Evolutionary conservation across 768 basidiomycete species (phyloP), one percentile per base, ranked within the genome.

Genomic region (Lentinula sp.): DNA sequence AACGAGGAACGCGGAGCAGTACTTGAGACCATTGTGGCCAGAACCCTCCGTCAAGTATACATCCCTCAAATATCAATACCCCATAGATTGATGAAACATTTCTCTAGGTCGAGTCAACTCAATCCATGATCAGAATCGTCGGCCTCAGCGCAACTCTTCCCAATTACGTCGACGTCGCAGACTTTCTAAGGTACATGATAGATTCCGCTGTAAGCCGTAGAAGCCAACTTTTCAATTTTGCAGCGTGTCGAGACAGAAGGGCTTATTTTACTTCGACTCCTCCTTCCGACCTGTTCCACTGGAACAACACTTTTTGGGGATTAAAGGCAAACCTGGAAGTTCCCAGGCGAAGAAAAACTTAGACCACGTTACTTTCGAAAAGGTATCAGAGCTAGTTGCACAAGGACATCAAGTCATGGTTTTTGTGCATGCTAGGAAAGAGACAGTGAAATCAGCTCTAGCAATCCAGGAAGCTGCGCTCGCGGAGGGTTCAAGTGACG

Each of bases 361-460:
- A 56, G 97, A 99, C 72, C 77, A 77, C 28, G 93, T 93, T 28
- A 87, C 91, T 1, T 98, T 90, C 66, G 81, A 95, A 66, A 98
- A 96, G 74, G 94, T 98, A 18, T 82, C 88, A 3, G 89, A 91
- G 37, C 78, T 98, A 6, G 91, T 98, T 33, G 80, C 76, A n/a
- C 83, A 87, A 66, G 97, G 95, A 2, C 97, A 99, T 74, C 97
- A 98, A 72, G 94, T 97, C 62, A 98, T 99, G 95, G 95, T 99
- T 0, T 99, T 99, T 68, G 97, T 99, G 8, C 97, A 99, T 72
- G 93, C 97, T 13, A 84, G 97, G 35, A 98, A 97, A 75, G 97
- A 98, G 69, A 99, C 97, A 0, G 97, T 98, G 57, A 97, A 96
- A 70, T 85, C 91, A 0, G 95, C 95, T 0, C 76, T 86, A 67